These are phyloP conservation scores for Nakaseomyces delphensis DNA, from an alignment of 1,139 yeast genomes.

Conservation along the genomic window DNA sequence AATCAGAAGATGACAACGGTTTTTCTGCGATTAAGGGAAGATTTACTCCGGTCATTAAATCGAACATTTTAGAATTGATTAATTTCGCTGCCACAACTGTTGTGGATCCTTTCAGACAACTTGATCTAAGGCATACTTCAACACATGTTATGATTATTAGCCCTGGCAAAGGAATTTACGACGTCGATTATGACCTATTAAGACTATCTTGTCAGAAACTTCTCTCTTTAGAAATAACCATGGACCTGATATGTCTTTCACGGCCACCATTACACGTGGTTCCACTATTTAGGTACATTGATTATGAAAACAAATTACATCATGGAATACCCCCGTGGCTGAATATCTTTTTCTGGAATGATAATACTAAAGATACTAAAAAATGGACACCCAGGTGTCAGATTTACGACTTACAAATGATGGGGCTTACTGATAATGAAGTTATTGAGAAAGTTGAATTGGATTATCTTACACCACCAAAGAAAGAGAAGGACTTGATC, in stretches of 20 bases:
- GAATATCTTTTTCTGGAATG: conserved; percentile 82
- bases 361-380: conserved; percentile 36
- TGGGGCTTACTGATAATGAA: conserved; percentile 94
- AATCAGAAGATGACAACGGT: conserved; percentile 32
- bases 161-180: conserved; percentile 90
- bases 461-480: conserved; percentile 14
- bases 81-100: conserved; percentile 74
- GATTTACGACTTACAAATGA: conserved; percentile 93
- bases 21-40: conserved; percentile 42
- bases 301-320: conserved; percentile 44
- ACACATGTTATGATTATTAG: conserved; percentile 78
- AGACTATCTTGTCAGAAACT: conserved; percentile 68
- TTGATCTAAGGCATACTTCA: conserved; percentile 81
- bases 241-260: conserved; percentile 81
- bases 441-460: conserved; percentile 31
- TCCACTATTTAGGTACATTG: conserved; percentile 72
- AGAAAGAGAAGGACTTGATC: conserved; percentile 31
- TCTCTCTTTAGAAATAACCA: conserved; percentile 69
- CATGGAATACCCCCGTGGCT: conserved; percentile 93
- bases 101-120: conserved; percentile 72
- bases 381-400: conserved; percentile 90
- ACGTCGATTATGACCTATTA: conserved; percentile 75
- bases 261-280: conserved; percentile 89
- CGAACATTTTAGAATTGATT: conserved; percentile 80
- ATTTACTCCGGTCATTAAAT: conserved; percentile 78